Conservation (phyloP, 2,329 filamentous ascomycete species). For the Botryotinia globosa region DNA sequence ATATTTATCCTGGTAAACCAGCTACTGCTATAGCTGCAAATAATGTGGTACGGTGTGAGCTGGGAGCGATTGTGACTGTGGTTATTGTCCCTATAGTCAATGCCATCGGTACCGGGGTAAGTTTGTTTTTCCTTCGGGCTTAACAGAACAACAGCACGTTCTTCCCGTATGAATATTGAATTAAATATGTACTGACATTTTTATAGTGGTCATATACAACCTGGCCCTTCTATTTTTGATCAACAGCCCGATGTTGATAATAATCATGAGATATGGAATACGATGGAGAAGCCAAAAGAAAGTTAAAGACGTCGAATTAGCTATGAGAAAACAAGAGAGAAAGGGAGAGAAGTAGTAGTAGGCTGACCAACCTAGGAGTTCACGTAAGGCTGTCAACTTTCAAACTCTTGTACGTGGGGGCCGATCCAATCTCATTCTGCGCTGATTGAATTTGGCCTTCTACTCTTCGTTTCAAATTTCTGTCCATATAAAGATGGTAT, state of each 20-base stretch:
- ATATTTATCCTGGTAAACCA: slow-evolving; percentile 44
- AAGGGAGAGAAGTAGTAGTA: neutral
- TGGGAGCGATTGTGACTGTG: slow-evolving; percentile 53
- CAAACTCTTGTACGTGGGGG: neutral
- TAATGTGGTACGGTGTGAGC: slow-evolving; percentile 54
- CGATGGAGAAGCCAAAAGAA: neutral
- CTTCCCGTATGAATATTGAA: neutral
- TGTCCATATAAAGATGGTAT: neutral
- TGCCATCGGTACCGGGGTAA: slow-evolving; percentile 47
- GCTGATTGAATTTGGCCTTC: neutral
- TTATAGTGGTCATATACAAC: slow-evolving; percentile 47
- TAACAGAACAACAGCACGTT: neutral
- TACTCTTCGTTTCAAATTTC: neutral
- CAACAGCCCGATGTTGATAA: neutral
- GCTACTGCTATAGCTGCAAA: slow-evolving; percentile 51
- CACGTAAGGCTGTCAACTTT: neutral
- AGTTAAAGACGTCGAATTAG: neutral
- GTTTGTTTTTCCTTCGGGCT: neutral
- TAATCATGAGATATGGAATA: neutral
- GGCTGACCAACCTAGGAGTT: neutral
- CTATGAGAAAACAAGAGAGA: neutral
- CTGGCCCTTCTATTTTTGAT: neutral
- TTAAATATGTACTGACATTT: neutral
- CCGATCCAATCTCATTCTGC: neutral
- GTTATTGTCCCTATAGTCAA: slow-evolving; percentile 52